phyloP scores from a whole-genome alignment of 2,329 filamentous ascomycete genomes.

The Cladophialophora immunda region DNA sequence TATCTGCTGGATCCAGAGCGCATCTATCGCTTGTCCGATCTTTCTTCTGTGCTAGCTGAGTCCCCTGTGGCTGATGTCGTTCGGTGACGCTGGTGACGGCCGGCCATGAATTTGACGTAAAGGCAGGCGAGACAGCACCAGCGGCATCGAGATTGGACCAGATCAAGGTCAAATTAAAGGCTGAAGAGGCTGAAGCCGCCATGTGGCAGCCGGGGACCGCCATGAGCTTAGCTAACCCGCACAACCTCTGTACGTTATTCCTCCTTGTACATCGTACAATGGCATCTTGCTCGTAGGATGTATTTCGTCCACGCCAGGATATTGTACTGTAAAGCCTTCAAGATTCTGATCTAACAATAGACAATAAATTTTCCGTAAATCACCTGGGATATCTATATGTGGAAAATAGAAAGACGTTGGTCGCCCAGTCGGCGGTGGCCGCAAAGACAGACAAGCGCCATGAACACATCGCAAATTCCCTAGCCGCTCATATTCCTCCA shows the following conservation, averaged over 20 bases:
- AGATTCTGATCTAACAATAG: neutral
- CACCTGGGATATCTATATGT: conserved; percentile 11
- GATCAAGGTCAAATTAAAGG: neutral
- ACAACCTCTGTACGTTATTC: neutral
- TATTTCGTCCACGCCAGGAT: neutral
- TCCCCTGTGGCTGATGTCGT: neutral
- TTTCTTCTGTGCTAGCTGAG: neutral
- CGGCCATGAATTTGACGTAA: neutral
- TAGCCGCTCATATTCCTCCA: conserved; percentile 15
- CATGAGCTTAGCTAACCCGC: neutral
- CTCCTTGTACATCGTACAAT: neutral
- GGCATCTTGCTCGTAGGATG: neutral
- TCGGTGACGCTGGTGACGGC: neutral
- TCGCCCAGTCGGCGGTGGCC: neutral
- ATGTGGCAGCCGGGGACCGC: neutral
- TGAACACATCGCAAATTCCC: neutral
- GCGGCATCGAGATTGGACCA: neutral
- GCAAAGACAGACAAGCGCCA: neutral
- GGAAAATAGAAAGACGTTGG: too few relatives aligned
- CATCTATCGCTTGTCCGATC: neutral
- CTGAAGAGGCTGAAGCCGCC: neutral
- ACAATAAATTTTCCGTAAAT: neutral
- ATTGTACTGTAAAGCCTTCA: neutral
- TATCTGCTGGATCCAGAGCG: neutral
- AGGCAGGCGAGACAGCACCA: neutral